Conservation (phyloP, 805 yeast species). For the Ogataea minuta region DNA sequence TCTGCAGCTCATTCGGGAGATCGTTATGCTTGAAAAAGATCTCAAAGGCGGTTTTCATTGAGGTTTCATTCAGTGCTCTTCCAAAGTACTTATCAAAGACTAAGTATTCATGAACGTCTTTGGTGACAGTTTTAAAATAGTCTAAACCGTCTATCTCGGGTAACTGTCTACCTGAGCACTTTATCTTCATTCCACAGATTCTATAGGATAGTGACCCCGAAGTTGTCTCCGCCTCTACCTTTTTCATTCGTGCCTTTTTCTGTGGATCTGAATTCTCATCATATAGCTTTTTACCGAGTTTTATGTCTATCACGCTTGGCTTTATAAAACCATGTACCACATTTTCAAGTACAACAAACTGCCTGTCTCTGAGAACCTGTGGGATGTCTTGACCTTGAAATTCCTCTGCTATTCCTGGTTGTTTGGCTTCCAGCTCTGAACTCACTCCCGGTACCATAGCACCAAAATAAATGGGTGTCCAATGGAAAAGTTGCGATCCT, state of each 20-base stretch:
- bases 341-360: conserved; percentile 70
- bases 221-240: conserved; percentile 72
- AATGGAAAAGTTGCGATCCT: conserved; percentile 43
- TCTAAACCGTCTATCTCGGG: conserved; percentile 22
- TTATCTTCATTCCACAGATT: conserved; percentile 82
- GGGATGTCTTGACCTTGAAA: conserved; percentile 5
- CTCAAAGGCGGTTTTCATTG: conserved; percentile 43
- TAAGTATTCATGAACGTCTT: conserved; percentile 40
- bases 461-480: conserved; percentile 69
- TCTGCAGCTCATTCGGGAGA: conserved; percentile 33
- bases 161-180: conserved; percentile 7
- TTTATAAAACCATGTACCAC: conserved; percentile 53
- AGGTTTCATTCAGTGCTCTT: conserved; percentile 46
- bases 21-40: conserved; percentile 43
- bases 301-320: conserved; percentile 82
- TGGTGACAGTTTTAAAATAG: conserved; percentile 4
- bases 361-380: conserved; percentile 17
- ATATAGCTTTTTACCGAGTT: conserved; percentile 69
- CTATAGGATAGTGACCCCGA: conserved; percentile 75
- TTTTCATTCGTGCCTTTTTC: conserved; percentile 57
- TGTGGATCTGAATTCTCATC: conserved; percentile 61
- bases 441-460: conserved; percentile 47
- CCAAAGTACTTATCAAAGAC: conserved; percentile 72
- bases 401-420: conserved; percentile 11
- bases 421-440: conserved; percentile 22